Evolutionary conservation across 2,329 filamentous ascomycete species (phyloP).

Genomic region (Xylaria sp.): DNA sequence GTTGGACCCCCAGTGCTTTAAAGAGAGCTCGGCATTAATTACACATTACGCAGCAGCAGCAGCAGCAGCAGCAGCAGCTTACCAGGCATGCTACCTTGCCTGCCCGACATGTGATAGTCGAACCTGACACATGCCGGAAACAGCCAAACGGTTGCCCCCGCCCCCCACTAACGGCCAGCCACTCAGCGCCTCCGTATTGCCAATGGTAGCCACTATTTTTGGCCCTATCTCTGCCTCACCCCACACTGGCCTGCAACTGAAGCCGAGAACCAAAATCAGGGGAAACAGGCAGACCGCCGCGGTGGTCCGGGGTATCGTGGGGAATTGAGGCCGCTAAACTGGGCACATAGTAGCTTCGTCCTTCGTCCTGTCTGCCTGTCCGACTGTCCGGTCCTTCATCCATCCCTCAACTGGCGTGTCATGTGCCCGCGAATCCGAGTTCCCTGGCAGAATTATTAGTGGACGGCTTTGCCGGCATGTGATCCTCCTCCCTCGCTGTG

Average conservation of each 20-base stretch:
- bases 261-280: too few species aligned
- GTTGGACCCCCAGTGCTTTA: constrained; percentile 7
- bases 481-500: neutral
- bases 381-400: neutral
- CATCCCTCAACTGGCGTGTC: neutral
- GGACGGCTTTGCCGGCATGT: neutral
- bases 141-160: constrained; percentile 8
- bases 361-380: too few species aligned
- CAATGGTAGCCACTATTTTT: constrained; percentile 9
- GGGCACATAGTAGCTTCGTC: neutral
- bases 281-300: too few species aligned
- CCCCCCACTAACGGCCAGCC: constrained; percentile 8
- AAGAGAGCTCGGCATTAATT: constrained; percentile 16
- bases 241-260: too few species aligned
- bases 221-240: too few species aligned
- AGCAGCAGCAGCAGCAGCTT: too few species aligned
- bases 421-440: neutral
- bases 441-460: neutral
- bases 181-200: constrained; percentile 22
- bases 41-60: constrained; percentile 17
- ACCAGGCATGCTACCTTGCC: too few species aligned
- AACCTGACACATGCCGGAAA: constrained; percentile 14
- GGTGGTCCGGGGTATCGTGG: neutral
- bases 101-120: constrained; percentile 25
- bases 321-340: neutral